Base-by-base conservation (phyloP, 2,329 filamentous ascomycete genomes). In the Rhytidhysteron rufulum region DNA sequence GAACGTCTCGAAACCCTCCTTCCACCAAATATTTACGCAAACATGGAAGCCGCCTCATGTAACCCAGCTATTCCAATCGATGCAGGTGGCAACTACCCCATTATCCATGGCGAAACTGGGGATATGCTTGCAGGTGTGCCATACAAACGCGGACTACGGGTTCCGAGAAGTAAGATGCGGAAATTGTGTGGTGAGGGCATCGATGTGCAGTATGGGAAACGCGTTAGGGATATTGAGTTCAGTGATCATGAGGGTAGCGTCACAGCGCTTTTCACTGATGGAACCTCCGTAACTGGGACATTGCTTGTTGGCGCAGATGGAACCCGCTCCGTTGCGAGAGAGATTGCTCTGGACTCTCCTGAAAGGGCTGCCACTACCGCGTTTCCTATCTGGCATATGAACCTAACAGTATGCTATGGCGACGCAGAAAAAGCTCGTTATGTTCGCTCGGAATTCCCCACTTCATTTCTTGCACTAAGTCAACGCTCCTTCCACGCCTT, bases 271-370 rank as follows among this genome's bases (percentile, higher is more conserved):
- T 68, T 66, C 37, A 54, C 51, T 21, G 61, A 68, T 42, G 59
- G 59, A 4, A 44, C 57, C 21, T 20, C 44, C 9, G 46, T 50
- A 27, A 53, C 39, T 6, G 62, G 62, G 3, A 44, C 51, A 7
- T 37, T 64, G 19, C 37, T 67, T 13, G 39, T 68, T 37, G 64
- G 62, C 9, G 58, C 62, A 19, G 65, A 67, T 43, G 61, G 62
- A 9, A 48, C 57, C 24, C 53, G 57, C 18, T 66, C 62, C 34
- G 34, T 32, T 1, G 54, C 61, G 8, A 47, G 63, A 17, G 41
- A 38, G 7, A 31, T 52, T 24, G 51, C 69, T 3, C 45, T 70
- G 3, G 62, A 58, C 5, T n/a, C n/a, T n/a, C 40, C 55, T 4
- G 44, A 58, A 37, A 29, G 31, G 1, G 58, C 60, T 6, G 29